Conservation (phyloP, 257 asterid species). For the Solanum piurae region DNA sequence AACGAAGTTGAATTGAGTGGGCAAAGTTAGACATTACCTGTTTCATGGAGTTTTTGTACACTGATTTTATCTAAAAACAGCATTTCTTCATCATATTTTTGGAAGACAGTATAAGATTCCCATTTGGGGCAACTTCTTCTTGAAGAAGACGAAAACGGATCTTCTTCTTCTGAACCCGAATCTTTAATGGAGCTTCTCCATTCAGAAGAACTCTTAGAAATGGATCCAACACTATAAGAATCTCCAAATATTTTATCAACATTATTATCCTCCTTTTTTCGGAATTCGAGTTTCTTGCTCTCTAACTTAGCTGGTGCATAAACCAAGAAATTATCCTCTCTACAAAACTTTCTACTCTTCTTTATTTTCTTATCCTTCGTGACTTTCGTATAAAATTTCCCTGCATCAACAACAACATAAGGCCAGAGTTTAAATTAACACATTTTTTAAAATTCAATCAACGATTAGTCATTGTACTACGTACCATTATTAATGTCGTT, state of each 20-base stretch:
- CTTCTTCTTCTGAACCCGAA: slow-evolving; percentile 57
- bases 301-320: slow-evolving; percentile 31
- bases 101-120: slow-evolving; percentile 90
- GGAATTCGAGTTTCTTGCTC: slow-evolving; percentile 37
- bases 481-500: slow-evolving; percentile 21
- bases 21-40: slow-evolving; percentile 25
- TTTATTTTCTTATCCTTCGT: neutral
- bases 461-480: neutral
- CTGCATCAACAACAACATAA: neutral
- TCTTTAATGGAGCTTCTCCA: slow-evolving; percentile 75
- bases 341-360: slow-evolving; percentile 14
- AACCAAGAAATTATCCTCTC: slow-evolving; percentile 38
- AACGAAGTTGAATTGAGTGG: neutral
- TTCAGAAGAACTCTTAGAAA: slow-evolving; percentile 76
- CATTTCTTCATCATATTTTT: slow-evolving; percentile 92
- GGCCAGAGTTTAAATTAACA: neutral
- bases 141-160: slow-evolving; percentile 80
- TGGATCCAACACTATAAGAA: slow-evolving; percentile 62
- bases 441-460: neutral
- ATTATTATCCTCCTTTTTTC: slow-evolving; percentile 8
- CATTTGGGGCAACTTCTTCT: slow-evolving; percentile 89
- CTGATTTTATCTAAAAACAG: slow-evolving; percentile 65
- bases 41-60: slow-evolving; percentile 77
- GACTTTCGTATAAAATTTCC: neutral
- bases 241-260: slow-evolving; percentile 51